A percentile compares a stretch with the other conserved stretches of the same genome.
Evolutionary conservation across 371 early-diverging fungal genomes (phyloP).

Genomic region (Mortierella sp.): DNA sequence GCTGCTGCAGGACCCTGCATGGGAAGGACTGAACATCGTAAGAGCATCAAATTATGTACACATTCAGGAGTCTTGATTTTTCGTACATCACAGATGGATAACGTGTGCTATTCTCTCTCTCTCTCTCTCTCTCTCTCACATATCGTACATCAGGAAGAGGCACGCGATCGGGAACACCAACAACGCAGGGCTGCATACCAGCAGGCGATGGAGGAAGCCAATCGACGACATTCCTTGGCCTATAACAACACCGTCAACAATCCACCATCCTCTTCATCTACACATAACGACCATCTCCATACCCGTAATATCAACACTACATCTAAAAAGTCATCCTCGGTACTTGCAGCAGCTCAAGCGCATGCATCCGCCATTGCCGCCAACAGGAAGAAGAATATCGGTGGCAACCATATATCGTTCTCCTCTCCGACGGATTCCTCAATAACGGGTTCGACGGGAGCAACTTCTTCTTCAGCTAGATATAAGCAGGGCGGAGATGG

Average conservation of each 20-base stretch:
- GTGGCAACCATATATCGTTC: not conserved
- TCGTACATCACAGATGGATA: not conserved
- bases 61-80: not conserved
- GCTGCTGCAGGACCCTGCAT: conserved; percentile 37
- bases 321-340: conserved; percentile 4
- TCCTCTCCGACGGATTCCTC: not conserved
- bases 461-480: too few species aligned
- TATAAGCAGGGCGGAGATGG: too few species aligned
- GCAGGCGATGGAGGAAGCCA: conserved; percentile 44
- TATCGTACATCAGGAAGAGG: conserved; percentile 25
- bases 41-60: not conserved
- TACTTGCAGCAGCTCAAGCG: conserved; percentile 13
- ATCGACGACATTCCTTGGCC: conserved; percentile 4
- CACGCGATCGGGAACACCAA: conserved; percentile 28
- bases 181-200: conserved; percentile 33
- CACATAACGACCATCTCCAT: not conserved
- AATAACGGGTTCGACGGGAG: too few species aligned
- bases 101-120: not conserved
- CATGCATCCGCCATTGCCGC: conserved; percentile 21
- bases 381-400: conserved; percentile 6
- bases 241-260: not conserved
- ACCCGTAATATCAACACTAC: not conserved
- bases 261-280: not conserved
- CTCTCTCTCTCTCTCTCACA: not conserved
- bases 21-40: conserved; percentile 46